Base-by-base conservation (phyloP, 305 asterid genomes). In the Rubia peregrina region DNA sequence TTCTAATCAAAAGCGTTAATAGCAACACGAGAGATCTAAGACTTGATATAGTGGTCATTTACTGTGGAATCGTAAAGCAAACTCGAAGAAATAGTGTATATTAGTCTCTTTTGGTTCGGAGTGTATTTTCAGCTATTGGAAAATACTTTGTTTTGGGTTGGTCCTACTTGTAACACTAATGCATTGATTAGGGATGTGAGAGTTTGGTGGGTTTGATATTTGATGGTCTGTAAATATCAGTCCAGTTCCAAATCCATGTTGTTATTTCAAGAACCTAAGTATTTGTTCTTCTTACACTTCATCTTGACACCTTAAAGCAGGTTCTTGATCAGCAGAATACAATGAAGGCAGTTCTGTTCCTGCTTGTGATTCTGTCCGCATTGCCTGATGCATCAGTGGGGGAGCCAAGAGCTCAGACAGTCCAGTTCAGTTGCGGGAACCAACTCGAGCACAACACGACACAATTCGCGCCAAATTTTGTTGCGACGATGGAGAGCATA, bases 401-500 rank as follows among this genome's bases (percentile, higher is more conserved):
- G 17, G 76, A 73, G 0, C 78, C 83, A 30, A 79, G 81, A 77
- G 70, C 75, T 26, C 84, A 80, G 66, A 74, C 66, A 11, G 33
- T 77, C 4, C 4, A 71, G 14, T 53, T 73, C 61, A 74, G 6
- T 7, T 80, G 84, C 9, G 67, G 73, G 12, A 3, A 5, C 49
- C 79, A 80, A 21, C 60, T 4, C 3, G 79, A 76, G 72, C 76
- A 74, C 61, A 80, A 80, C 36, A 44, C 77, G 22, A 80, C 81
- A 14, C 16, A 36, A 24, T 77, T 71, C 64, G 70, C 73, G 0
- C 77, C 79, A 36, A 76, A 67, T 38, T 77, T 80, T 51, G 77
- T 80, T 42, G 74, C 67, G 12, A 68, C 77, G 48, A 80, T 80
- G 84, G 84, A 77, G 68, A 72, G 71, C 67, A 74, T 80, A n/a